Base-by-base conservation (phyloP, 2,329 filamentous ascomycete genomes). In the Penicillium sp. region DNA sequence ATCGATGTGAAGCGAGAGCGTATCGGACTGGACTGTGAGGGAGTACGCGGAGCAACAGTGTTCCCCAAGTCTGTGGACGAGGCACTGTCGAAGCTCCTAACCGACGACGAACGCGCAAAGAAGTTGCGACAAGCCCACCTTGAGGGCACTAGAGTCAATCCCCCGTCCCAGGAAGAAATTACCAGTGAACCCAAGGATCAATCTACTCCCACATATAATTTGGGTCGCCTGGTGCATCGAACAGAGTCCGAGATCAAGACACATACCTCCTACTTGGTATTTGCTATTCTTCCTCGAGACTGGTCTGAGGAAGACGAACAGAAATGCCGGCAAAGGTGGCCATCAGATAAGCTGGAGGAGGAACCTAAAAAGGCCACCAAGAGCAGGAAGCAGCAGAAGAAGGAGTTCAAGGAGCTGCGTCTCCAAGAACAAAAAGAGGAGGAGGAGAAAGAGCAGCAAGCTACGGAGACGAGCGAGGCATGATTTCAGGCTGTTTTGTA, bases 191-290 rank as follows among this genome's bases (percentile, higher is more conserved):
- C 60, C n/a, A 28, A 65, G 15, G 19, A 45, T 5, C 59, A 69
- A 17, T 22, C 55, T 28, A 42, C 73, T 19, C 76, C 91, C 64
- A 76, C 85, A 0, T 96, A 89, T 80, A 86, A 90, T 73, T 87
- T 93, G 64, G 95, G 95, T 0, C 86, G 87, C 30, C 73, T 98
- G 44, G 85, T 92, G 33, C 92, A 96, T 71, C 86, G 92, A 26
- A 88, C 91, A 0, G 95, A 99, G 79, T 82, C 88, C 0, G 95
- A 99, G 72, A 81, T 98, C 63, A 97, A 97, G 84, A 95, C 91
- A 8, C 95, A 99, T 78, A 99, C 95, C 0, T 95, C 91, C n/a
- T 99, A 99, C 76, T 85, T 99, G 4, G 91, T 96, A 4, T 99
- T 99, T 80, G 95, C 95, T 0, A 82, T 95, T 3, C 79, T 99